A percentile compares a stretch with the other conserved stretches of the same genome.
Evolutionary conservation across 208 protist genomes (phyloP).

Genomic region (Crithidia sp.): DNA sequence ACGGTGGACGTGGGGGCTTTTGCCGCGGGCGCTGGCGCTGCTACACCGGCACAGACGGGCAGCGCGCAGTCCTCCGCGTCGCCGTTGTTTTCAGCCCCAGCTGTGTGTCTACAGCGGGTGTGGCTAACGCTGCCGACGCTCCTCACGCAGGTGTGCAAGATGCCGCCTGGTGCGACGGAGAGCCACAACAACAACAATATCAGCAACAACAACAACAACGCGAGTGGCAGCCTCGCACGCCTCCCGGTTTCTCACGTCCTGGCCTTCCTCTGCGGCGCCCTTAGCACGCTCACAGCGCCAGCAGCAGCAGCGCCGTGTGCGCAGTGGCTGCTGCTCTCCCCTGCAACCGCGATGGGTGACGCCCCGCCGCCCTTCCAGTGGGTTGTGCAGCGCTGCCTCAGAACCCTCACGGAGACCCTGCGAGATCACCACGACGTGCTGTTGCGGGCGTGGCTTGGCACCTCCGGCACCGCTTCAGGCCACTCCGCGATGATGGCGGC

Average conservation of each 20-base stretch:
- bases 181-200: not conserved
- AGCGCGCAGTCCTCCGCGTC: not conserved
- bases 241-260: constrained; percentile 21
- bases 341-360: constrained; percentile 27
- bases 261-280: constrained; percentile 9
- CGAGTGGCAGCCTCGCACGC: not conserved
- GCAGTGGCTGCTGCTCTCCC: constrained; percentile 30
- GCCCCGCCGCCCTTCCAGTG: constrained; percentile 35
- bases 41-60: not conserved
- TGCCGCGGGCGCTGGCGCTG: constrained; percentile 15
- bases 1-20: constrained; percentile 48
- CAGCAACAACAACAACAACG: too few species aligned
- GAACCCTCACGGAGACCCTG: constrained; percentile 23
- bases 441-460: constrained; percentile 26
- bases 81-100: not conserved
- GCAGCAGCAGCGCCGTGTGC: constrained; percentile 7
- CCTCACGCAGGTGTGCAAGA: constrained; percentile 35
- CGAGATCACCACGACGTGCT: constrained; percentile 18
- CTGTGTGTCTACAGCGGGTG: constrained; percentile 37
- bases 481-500: not conserved
- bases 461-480: not conserved
- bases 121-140: constrained; percentile 47
- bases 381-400: constrained; percentile 37
- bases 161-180: not conserved
- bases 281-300: constrained; percentile 12